Base-by-base conservation (phyloP, 495 filamentous ascomycete species). In the Penicillium samsonianum region DNA sequence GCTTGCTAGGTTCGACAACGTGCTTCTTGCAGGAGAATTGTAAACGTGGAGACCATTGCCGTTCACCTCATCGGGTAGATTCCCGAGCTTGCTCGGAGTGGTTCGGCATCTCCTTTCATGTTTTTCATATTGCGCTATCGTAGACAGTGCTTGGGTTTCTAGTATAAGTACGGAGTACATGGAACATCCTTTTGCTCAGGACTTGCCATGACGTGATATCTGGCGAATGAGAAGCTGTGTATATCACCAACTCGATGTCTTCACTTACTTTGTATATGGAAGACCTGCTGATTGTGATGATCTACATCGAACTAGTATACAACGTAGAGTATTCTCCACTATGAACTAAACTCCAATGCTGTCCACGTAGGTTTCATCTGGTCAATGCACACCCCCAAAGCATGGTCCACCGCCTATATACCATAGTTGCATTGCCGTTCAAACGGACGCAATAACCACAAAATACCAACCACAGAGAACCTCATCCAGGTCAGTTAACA, bases 1-100 rank as follows among this genome's bases (percentile, higher is more conserved):
- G 19, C 37, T 26, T 40, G 35, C n/a, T 42, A 7, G 25, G 44
- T 19, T 11, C 14, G 31, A 51, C 14, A 38, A 52, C 48, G 50
- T 52, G 25, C 35, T 30, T 52, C 35, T 30, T 52, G 50, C 48
- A 38, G 33, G 33, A 38, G 5, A 17, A 17, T 38, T 17, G 35
- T n/a, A 38, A n/a, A 38, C 35, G 35, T 38, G 35, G 35, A 16
- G 12, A 35, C 33, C 33, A 7, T 2, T 37, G 7, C 6, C 16
- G 16, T n/a, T 7, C 17, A 17, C 6, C 9, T 38, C 35, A 6
- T 38, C n/a, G 6, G 35, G n/a, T 38, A 38, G 6, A 38, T 38
- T n/a, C 5, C 3, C 4, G 17, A 37, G 35, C n/a, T 17, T 38
- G n/a, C 14, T 0, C 2, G 23, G 23, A 7, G 14, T 37, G 14